Conservation (phyloP, 2,329 filamentous ascomycete genomes). For the Diaporthe capsici region DNA sequence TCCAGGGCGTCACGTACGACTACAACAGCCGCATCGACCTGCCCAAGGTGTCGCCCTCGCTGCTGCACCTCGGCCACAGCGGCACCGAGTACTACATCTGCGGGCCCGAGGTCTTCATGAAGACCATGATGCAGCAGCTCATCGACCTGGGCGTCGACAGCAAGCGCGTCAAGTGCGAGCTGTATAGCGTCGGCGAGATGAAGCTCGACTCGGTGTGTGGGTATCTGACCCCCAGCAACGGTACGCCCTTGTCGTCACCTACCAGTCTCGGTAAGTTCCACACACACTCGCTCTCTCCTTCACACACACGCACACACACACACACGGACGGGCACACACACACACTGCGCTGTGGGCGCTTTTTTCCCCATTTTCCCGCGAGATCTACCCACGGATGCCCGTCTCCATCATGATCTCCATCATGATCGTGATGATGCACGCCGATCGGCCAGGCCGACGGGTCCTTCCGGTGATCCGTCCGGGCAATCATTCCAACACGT, state of each 20-base stretch:
- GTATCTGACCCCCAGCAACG: conserved; percentile 29
- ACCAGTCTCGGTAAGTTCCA: conserved; percentile 37
- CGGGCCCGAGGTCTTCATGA: conserved; percentile 63
- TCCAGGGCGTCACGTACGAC: conserved; percentile 56
- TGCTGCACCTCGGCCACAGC: conserved; percentile 57
- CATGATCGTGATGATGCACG: neutral
- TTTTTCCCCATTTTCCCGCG: neutral
- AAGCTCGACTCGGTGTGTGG: conserved; percentile 37
- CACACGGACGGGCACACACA: neutral
- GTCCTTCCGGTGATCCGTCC: conserved; percentile 9
- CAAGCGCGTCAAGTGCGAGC: conserved; percentile 54
- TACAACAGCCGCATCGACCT: conserved; percentile 58
- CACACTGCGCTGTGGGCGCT: neutral
- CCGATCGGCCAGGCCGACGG: conserved; percentile 12
- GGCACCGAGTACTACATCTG: conserved; percentile 63
- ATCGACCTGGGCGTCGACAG: conserved; percentile 52
- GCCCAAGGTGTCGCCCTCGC: conserved; percentile 53
- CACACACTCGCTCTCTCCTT: neutral
- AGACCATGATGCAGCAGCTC: conserved; percentile 58
- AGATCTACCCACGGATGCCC: conserved; percentile 19
- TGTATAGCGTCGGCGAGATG: conserved; percentile 57
- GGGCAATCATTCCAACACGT: neutral
- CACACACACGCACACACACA: neutral
- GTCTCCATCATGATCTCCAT: conserved; percentile 26
- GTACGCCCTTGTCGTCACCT: conserved; percentile 40